These are phyloP conservation scores for Scheffersomyces quercinus DNA, from an alignment of 1,139 yeast genomes.

Conservation along the genomic window DNA sequence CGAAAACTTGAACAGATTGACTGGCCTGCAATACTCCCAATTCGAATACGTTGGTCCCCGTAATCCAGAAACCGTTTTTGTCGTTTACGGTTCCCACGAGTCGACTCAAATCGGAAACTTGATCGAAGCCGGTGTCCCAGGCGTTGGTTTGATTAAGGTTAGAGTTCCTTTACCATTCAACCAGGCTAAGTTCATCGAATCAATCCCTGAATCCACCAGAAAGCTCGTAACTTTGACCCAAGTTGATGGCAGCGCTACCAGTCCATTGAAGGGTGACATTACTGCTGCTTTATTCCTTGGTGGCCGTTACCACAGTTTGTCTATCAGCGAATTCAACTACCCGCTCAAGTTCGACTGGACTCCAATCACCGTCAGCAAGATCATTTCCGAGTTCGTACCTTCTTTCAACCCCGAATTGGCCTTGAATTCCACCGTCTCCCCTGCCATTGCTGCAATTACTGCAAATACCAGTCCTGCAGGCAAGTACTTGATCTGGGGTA, in stretches of 20 bases:
- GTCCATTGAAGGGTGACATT: slow-evolving; percentile 65
- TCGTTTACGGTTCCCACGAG: slow-evolving; percentile 74
- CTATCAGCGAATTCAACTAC: slow-evolving; percentile 53
- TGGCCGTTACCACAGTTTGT: slow-evolving; percentile 39
- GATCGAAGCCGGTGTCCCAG: slow-evolving; percentile 31
- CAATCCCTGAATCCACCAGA: slow-evolving; percentile 59
- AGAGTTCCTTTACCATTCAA: slow-evolving; percentile 82
- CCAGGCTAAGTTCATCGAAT: slow-evolving; percentile 54
- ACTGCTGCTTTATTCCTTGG: slow-evolving; percentile 68
- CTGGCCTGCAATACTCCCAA: slow-evolving; percentile 61
- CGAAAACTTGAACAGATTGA: slow-evolving; percentile 50
- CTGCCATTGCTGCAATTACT: slow-evolving; percentile 23
- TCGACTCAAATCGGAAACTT: slow-evolving; percentile 53
- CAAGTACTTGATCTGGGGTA: slow-evolving; percentile 65
- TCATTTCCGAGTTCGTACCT: slow-evolving; percentile 46
- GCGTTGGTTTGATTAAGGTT: slow-evolving; percentile 66
- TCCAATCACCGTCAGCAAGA: slow-evolving; percentile 51
- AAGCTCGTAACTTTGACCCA: slow-evolving; percentile 69
- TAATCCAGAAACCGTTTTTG: slow-evolving; percentile 69
- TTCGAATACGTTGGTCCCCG: slow-evolving; percentile 71
- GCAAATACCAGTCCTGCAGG: slow-evolving; percentile 50
- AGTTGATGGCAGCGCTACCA: slow-evolving; percentile 27
- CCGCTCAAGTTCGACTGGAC: slow-evolving; percentile 59
- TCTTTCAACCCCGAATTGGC: slow-evolving; percentile 29
- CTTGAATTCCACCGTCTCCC: slow-evolving; percentile 9